Evolutionary conservation across 148 eudicot genomes (phyloP), one percentile per base, ranked within the genome.

Genomic region (Polygonum aviculare): DNA sequence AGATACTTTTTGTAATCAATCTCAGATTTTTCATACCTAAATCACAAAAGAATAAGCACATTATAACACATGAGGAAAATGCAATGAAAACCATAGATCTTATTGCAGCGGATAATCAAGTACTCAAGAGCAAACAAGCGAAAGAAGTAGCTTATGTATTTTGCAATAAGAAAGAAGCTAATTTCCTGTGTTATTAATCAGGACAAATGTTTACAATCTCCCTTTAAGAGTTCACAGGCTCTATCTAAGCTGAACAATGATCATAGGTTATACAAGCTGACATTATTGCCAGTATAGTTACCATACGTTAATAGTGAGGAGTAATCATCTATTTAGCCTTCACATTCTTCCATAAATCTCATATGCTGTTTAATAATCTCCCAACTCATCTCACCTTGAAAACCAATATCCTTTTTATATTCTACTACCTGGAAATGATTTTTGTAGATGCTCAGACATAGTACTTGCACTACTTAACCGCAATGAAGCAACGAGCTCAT

Each of bases 21-120:
- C 84, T 91, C 98, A 52, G 98, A 90, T 49, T 88, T 93, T 79
- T 91, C 95, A 81, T 88, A 94, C 84, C 98, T 94, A 81, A 81
- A 86, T 80, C 75, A 82, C 80, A 82, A 83, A 54, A 54, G 57
- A 51, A 51, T 18, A 51, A 18, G 21, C 57, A 51, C 18, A 3
- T 14, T 51, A 51, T 51, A 11, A n/a, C 5, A 51, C n/a, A 51
- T 51, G 7, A 4, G 19, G 3, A 51, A 6, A 18, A 16, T 51
- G 57, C 57, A 51, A 2, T 12, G 19, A 16, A 4, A 62, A 62
- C 38, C 39, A 26, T 31, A 22, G 33, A 31, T 26, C 6, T 31
- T 31, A 62, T 16, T 62, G 38, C 38, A 62, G 39, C 31, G 36
- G 18, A 62, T 31, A 62, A 62, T 62, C 39, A 62, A 8, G 69